Percentiles rank a stretch among this genome's conserved stretches.
These are phyloP conservation scores for Carex arenaria DNA, from an alignment of 202 grass and related monocot genomes.

Conservation along the genomic window DNA sequence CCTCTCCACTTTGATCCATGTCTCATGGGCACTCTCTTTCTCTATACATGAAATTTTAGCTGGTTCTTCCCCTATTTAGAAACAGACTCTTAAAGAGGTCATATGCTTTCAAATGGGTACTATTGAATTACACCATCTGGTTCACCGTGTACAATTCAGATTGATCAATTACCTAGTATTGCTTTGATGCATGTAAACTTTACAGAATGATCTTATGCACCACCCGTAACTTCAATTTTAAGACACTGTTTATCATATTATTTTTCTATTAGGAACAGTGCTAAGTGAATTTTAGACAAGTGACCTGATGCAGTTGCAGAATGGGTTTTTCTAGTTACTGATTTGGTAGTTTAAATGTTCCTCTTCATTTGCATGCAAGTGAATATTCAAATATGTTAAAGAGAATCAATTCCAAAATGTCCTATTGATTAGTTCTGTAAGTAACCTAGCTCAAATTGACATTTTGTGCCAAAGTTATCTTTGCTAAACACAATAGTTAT, in stretches of 20 bases:
- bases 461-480: background rate
- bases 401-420: background rate
- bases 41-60: conserved; percentile 50
- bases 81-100: background rate
- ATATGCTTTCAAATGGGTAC: background rate
- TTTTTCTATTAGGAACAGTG: background rate
- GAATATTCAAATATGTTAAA: background rate
- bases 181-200: background rate
- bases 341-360: background rate
- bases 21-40: conserved; percentile 47
- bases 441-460: background rate
- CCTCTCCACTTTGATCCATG: conserved; percentile 72
- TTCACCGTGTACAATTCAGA: background rate
- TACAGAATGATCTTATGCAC: background rate
- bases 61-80: background rate
- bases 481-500: background rate
- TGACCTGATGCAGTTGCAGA: background rate
- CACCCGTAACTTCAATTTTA: background rate
- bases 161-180: background rate
- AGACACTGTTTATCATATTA: background rate
- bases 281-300: background rate
- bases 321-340: background rate
- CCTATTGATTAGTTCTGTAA: background rate
- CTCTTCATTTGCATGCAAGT: background rate
- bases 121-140: background rate